These are phyloP conservation scores for Urochloa ruziziensis DNA, from an alignment of 176 grass and related monocot species.

Conservation along the genomic window DNA sequence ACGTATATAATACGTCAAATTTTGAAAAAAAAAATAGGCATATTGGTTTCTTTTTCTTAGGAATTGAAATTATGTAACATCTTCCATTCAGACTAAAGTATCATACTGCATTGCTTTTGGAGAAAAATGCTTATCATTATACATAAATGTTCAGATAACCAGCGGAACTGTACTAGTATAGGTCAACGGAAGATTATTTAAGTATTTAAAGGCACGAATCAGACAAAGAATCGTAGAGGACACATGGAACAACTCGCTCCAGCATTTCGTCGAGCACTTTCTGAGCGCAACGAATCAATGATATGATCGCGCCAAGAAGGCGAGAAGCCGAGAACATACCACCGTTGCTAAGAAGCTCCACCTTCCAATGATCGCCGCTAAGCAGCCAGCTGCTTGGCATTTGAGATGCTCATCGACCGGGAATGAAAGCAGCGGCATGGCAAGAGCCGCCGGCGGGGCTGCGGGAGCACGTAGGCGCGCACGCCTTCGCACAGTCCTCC, in stretches of 20 bases:
- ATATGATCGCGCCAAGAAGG: neutral
- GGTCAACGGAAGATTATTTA: neutral
- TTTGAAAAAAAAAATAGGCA: neutral
- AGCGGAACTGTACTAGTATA: neutral
- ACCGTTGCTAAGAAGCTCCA: neutral
- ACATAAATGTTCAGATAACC: neutral
- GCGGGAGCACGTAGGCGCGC: neutral
- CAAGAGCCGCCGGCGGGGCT: neutral
- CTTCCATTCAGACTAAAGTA: neutral
- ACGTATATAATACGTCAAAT: neutral
- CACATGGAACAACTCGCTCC: neutral
- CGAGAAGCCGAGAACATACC: neutral
- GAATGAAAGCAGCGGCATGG: neutral
- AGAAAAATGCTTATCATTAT: neutral
- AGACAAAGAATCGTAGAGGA: neutral
- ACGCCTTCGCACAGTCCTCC: neutral
- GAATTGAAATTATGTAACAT: neutral
- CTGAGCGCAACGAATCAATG: neutral
- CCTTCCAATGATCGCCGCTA: neutral
- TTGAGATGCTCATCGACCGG: neutral
- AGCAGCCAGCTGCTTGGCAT: neutral
- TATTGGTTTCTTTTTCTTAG: neutral
- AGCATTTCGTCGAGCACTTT: neutral
- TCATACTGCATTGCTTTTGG: neutral
- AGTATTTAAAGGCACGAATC: neutral